Evolutionary conservation across 2,329 filamentous ascomycete species (phyloP), one percentile per base, ranked within the genome.

Genomic region (Colletotrichum liriopes): DNA sequence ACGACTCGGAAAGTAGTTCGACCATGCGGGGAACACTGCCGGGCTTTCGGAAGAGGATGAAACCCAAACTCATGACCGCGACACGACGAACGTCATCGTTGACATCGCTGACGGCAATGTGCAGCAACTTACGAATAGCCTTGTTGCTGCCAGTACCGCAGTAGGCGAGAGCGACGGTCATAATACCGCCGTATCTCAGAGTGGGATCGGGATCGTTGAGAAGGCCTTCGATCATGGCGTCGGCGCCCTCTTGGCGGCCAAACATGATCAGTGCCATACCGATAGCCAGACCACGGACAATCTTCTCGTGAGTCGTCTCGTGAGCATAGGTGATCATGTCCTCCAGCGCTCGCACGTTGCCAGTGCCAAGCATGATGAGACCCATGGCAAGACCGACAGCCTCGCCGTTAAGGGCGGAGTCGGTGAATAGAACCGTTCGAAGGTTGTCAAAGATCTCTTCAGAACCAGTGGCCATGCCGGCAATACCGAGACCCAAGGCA

Each of bases 211-310:
- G 94, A 77, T 99, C 96, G 75, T 94, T 95, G 45, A 99, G 89
- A 2, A 99, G 91, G 59, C 94, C 95, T 79, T 97, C 96, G 76
- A 99, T 97, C 77, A 98, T 90, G 79, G 96, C 93, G 82, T 99
- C 96, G 16, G 96, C 96, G 74, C 93, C 93, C 83, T 99, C 96
- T 84, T 98, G 95, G 72, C 95, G 93, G 59, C 93, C 95, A 78
- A 96, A 99, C 96, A 98, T 98, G 85, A 99, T 98, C 72, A 99
- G 87, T 14, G 96, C 95, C 94, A 99, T 98, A 71, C 96, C 96
- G 76, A 99, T 90, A 41, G 96, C 96, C 72, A 98, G 90, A 80
- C 96, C 96, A 61, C 96, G 94, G 32, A 99, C 95, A 79, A 97
- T 98, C 89, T 99, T 99, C 86, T 99, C 96, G 84, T 99, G 96